phyloP scores from a whole-genome alignment of 1,284 basidiomycete genomes.

The Ganoderma boninense region DNA sequence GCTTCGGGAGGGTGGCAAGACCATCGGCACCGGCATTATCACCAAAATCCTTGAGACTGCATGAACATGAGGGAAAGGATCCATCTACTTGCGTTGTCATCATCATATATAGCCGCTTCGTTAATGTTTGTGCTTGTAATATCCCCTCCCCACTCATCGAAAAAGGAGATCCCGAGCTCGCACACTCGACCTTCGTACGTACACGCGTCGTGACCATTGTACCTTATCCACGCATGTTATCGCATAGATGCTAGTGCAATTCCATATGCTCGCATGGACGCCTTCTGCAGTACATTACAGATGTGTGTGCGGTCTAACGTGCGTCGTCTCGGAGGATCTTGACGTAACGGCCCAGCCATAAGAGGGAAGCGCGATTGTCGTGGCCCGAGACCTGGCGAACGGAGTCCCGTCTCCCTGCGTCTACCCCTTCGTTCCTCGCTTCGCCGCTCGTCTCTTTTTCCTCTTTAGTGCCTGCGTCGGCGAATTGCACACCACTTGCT shows the following conservation, averaged over 20 bases:
- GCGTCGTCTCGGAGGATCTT: conserved; percentile 3
- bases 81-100: conserved; percentile 30
- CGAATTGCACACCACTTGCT: background rate
- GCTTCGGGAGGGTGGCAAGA: conserved; percentile 96
- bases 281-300: background rate
- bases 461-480: conserved; percentile 4
- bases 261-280: conserved; percentile 13
- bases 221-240: conserved; percentile 30
- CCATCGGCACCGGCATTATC: conserved; percentile 91
- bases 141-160: conserved; percentile 37
- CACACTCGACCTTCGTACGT: conserved; percentile 31
- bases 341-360: conserved; percentile 31
- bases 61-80: conserved; percentile 27
- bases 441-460: conserved; percentile 5
- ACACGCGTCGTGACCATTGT: conserved; percentile 17
- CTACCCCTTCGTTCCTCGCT: conserved; percentile 5
- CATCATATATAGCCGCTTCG: conserved; percentile 27
- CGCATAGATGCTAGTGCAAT: conserved; percentile 29
- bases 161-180: conserved; percentile 37
- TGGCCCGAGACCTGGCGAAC: conserved; percentile 25
- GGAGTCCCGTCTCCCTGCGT: conserved; percentile 22
- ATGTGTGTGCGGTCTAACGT: background rate
- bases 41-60: conserved; percentile 76
- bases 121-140: conserved; percentile 39
- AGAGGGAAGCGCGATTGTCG: conserved; percentile 25